phyloP scores from a whole-genome alignment of 2,329 filamentous ascomycete genomes.

The Xylariaceae sp. region DNA sequence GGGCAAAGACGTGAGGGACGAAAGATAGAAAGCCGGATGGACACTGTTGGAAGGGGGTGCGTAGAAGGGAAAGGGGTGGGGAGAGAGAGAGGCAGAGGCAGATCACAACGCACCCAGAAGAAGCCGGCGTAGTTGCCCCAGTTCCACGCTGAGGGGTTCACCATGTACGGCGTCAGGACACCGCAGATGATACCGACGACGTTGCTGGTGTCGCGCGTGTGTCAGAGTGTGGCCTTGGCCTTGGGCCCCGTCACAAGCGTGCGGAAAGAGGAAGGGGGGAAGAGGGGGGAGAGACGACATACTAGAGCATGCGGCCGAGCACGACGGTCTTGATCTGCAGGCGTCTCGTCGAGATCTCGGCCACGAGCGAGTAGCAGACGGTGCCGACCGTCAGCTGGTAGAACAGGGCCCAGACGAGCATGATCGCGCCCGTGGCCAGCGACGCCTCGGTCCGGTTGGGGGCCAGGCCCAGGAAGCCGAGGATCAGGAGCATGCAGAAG shows the following conservation, averaged over 20 bases:
- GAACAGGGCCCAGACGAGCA: constrained; percentile 73
- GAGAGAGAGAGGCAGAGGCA: too few relatives aligned
- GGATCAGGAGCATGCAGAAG: constrained; percentile 68
- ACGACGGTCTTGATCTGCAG: constrained; percentile 90
- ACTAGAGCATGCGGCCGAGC: constrained; percentile 70
- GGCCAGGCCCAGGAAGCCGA: constrained; percentile 77
- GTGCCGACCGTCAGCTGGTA: constrained; percentile 87
- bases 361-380: constrained; percentile 81
- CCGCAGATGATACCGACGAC: constrained; percentile 74
- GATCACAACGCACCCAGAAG: constrained; percentile 69
- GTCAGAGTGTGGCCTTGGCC: too few relatives aligned
- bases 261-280: neutral
- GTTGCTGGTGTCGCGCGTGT: constrained; percentile 46
- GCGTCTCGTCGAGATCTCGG: constrained; percentile 73
- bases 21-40: too few relatives aligned
- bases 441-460: constrained; percentile 56
- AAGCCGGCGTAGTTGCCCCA: constrained; percentile 85
- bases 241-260: too few relatives aligned
- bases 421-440: constrained; percentile 75
- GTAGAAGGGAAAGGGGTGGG: too few relatives aligned
- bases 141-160: constrained; percentile 80
- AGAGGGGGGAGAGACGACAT: constrained; percentile 16
- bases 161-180: constrained; percentile 85
- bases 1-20: too few relatives aligned
- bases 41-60: too few relatives aligned